Conservation (phyloP, 106 monocot genomes). For the Xerophyta viscosa region DNA sequence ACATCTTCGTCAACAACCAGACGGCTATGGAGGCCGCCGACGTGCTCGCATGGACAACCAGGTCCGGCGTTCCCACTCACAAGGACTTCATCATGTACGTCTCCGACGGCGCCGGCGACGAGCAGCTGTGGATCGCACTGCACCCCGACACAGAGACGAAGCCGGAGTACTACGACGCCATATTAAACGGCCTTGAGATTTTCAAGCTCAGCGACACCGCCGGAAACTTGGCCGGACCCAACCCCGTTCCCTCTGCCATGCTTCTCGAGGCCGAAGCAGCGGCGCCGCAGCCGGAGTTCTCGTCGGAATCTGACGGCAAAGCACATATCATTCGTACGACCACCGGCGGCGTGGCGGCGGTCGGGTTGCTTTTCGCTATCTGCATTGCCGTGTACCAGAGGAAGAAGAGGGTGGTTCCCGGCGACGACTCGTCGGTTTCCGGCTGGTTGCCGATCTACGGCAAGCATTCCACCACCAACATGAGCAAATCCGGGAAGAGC, state of each 20-base stretch:
- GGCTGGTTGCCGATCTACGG: constrained; percentile 70
- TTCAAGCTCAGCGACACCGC: constrained; percentile 54
- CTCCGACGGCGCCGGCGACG: constrained; percentile 30
- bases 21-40: constrained; percentile 63
- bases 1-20: constrained; percentile 74
- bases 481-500: too few relatives aligned
- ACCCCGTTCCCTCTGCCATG: constrained; percentile 49
- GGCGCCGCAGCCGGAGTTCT: background rate
- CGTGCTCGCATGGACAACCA: constrained; percentile 51
- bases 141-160: constrained; percentile 27
- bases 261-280: constrained; percentile 19
- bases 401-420: constrained; percentile 22
- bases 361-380: constrained; percentile 34
- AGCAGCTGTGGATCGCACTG: constrained; percentile 59
- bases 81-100: constrained; percentile 65
- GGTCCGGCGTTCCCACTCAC: constrained; percentile 38
- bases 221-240: constrained; percentile 51
- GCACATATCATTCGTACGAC: constrained; percentile 17
- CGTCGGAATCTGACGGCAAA: constrained; percentile 2
- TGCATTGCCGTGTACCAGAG: constrained; percentile 35
- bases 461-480: constrained; percentile 20
- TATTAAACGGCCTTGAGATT: constrained; percentile 60
- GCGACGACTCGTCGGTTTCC: constrained; percentile 13
- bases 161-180: constrained; percentile 46
- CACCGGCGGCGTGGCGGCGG: constrained; percentile 28